Evolutionary conservation across 768 basidiomycete genomes (phyloP), one percentile per base, ranked within the genome.

Genomic region (Boletus insuetus): DNA sequence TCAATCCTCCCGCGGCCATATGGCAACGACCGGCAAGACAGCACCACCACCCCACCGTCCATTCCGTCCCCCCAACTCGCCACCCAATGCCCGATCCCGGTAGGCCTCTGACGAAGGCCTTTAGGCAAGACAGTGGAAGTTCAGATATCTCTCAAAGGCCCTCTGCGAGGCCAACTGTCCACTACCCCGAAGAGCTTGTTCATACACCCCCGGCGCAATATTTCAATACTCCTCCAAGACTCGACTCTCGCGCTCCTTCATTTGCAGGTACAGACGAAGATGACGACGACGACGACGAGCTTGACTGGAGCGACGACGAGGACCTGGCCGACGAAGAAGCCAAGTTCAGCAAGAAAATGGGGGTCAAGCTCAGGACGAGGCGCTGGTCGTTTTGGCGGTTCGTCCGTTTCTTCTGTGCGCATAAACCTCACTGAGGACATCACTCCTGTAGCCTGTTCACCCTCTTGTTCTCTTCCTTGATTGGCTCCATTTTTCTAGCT

Each of bases 301-400:
- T 84, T 55, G 85, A 91, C 65, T 90, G 89, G 89, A 85, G 84
- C 38, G 85, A 76, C 17, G 90, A 91, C 58, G 89, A 89, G 51
- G 87, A 91, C 63, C 74, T 92, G 17, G 81, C 78, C 0, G 84
- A 90, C 56, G 78, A 87, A 63, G 85, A 86, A 58, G 81, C 82
- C 42, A 85, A 83, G 64, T 87, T 84, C 47, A 81, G 79, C 65
- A 71, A 83, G 54, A 72, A 78, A 56, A 84, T 86, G 74, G 86
- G 86, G 24, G 66, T 73, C 6, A 64, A 74, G 13, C 75, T 78
- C 61, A 74, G 69, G 42, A 56, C 71, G 29, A 70, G 56, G 47
- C 75, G 76, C 26, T 87, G 80, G 79, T 77, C 83, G 26, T 49
- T 79, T 54, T 81, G 75, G 68, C 80, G 79, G 86, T 86, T 50